phyloP scores from a whole-genome alignment of 2,329 filamentous ascomycete species.

The Gnomoniopsis smithogilvyi region DNA sequence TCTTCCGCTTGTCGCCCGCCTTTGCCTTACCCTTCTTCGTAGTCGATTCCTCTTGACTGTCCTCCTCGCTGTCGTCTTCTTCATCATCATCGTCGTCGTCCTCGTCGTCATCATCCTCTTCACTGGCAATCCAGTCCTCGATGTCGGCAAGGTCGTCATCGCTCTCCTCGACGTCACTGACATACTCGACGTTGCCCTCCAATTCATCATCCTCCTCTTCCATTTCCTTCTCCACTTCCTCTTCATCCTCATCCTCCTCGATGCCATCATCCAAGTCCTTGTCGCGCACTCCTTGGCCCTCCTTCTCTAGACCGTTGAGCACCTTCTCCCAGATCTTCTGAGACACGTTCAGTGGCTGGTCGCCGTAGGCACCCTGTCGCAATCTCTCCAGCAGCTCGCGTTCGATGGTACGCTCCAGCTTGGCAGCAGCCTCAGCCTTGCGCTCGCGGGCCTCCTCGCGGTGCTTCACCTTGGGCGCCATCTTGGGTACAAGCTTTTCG shows the following conservation, averaged over 20 bases:
- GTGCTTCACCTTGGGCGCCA: conserved; percentile 84
- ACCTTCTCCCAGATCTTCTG: conserved; percentile 98
- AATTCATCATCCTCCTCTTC: conserved; percentile 67
- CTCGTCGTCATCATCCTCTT: conserved; percentile 58
- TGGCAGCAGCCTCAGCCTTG: conserved; percentile 76
- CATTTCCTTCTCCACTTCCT: conserved; percentile 63
- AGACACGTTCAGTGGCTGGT: conserved; percentile 91
- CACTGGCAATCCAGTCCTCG: conserved; percentile 88
- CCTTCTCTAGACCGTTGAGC: conserved; percentile 81
- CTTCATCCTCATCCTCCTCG: conserved; percentile 70
- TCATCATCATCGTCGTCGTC: conserved; percentile 58
- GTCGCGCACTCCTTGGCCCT: conserved; percentile 78
- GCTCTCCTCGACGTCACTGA: conserved; percentile 84
- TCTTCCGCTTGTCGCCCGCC: conserved; percentile 55
- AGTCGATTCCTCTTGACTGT: conserved; percentile 29
- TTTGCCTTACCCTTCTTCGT: conserved; percentile 50
- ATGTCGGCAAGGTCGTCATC: conserved; percentile 77
- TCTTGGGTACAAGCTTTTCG: conserved; percentile 80
- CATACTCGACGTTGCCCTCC: conserved; percentile 82
- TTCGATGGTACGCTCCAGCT: conserved; percentile 95
- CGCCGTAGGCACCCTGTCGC: conserved; percentile 89
- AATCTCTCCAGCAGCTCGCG: conserved; percentile 88
- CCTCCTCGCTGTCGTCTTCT: conserved; percentile 50
- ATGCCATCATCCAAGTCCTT: conserved; percentile 87
- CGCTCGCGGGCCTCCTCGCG: conserved; percentile 69